Conservation (phyloP, 352 stramenopile species). For the Globisporangium cylindrosporum region DNA sequence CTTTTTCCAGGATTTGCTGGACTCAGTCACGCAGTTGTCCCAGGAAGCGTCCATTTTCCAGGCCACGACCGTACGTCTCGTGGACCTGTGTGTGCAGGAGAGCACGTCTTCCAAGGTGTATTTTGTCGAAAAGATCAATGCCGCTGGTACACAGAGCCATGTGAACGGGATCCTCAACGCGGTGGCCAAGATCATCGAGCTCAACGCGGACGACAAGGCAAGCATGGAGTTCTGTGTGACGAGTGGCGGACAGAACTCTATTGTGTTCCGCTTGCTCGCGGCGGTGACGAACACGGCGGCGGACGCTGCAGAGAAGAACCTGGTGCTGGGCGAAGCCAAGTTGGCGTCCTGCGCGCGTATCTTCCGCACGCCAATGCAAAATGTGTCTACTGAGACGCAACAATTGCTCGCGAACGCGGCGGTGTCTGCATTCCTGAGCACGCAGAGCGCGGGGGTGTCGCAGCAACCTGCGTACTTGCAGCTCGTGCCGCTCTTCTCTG, state of each 20-base stretch:
- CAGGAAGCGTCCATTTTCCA: conserved; percentile 77
- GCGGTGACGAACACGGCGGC: conserved; percentile 59
- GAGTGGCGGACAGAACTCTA: conserved; percentile 22
- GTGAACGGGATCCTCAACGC: conserved; percentile 59
- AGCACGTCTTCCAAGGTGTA: conserved; percentile 17
- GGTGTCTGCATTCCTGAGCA: conserved; percentile 58
- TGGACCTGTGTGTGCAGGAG: conserved; percentile 49
- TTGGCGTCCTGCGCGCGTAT: conserved; percentile 56
- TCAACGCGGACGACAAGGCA: conserved; percentile 61
- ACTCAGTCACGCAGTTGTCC: conserved; percentile 74
- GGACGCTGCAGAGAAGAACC: conserved; percentile 26
- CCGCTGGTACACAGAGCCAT: conserved; percentile 29
- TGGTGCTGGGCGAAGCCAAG: conserved; percentile 37
- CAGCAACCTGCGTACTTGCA: conserved; percentile 46
- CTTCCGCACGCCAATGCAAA: conserved; percentile 77
- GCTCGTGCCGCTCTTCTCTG: conserved; percentile 71
- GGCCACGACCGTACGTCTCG: conserved; percentile 69
- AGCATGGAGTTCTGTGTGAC: conserved; percentile 84
- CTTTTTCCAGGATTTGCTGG: conserved; percentile 69
- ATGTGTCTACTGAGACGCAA: conserved; percentile 56
- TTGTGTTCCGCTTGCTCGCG: conserved; percentile 65
- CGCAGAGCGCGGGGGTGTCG: conserved; percentile 22
- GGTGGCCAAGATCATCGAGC: conserved; percentile 78
- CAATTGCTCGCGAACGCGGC: conserved; percentile 58
- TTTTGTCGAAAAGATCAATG: conserved; percentile 36